These are phyloP conservation scores for Polysphondylium violaceum DNA, from an alignment of 78 protist genomes.

Conservation along the genomic window DNA sequence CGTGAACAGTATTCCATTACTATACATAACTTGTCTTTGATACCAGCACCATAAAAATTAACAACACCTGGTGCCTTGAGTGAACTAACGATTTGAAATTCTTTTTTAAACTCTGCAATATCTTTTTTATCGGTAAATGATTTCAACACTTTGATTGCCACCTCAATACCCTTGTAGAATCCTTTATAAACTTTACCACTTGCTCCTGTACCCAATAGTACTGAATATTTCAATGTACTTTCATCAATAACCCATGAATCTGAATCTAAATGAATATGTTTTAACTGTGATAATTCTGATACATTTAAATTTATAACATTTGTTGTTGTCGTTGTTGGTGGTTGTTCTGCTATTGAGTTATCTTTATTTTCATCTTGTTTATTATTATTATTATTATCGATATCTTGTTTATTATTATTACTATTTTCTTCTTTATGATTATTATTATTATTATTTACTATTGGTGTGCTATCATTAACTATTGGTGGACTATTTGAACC, in stretches of 20 bases:
- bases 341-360: slow-evolving; percentile 29
- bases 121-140: slow-evolving; percentile 65
- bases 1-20: slow-evolving; percentile 84
- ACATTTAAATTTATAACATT: neutral
- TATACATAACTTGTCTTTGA: slow-evolving; percentile 75
- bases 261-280: slow-evolving; percentile 55
- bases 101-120: slow-evolving; percentile 81
- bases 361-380: neutral
- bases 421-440: neutral
- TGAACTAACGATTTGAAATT: slow-evolving; percentile 85
- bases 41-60: slow-evolving; percentile 72
- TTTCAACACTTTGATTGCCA: slow-evolving; percentile 82
- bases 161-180: slow-evolving; percentile 48
- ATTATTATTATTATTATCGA: neutral
- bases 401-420: neutral
- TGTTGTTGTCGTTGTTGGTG: slow-evolving; percentile 33
- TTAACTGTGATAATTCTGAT: slow-evolving; percentile 54
- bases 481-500: neutral
- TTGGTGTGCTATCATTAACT: neutral
- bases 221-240: neutral
- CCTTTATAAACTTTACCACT: slow-evolving; percentile 83
- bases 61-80: slow-evolving; percentile 63
- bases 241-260: slow-evolving; percentile 70
- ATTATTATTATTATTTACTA: neutral
- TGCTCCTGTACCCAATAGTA: slow-evolving; percentile 68